Base-by-base conservation (phyloP, 176 grass and related monocot species). In the Lolium multiflorum region DNA sequence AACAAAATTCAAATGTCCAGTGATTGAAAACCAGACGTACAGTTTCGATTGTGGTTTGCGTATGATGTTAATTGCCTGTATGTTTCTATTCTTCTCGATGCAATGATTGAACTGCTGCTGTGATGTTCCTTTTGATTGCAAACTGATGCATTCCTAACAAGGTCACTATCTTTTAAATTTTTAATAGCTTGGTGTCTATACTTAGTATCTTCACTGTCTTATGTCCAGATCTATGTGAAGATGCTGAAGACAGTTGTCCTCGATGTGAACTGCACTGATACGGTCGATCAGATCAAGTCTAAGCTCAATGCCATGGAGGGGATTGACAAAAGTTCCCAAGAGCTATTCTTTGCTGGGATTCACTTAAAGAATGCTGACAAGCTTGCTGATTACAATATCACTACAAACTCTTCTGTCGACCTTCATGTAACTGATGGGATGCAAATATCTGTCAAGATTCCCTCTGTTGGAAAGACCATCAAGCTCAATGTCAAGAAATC, bases 401-500 rank as follows among this genome's bases (percentile, higher is more conserved):
- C 56, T 57, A 18, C 80, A 47, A 87, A 87, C 80, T 79, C 80
- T 74, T 87, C 51, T 80, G 38, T 90, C 4, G 74, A 83, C 3
- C 80, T 90, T 50, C 83, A 80, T 70, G 58, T 91, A n/a, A 84
- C 75, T 16, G 89, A 87, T 84, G 81, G 58, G 50, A 76, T 91
- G 59, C 74, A 84, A 58, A 80, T 91, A 80, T 76, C 55, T 68
- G 85, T 84, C 38, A 75, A 18, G 52, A 87, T 87, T 63, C 85
- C 89, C 49, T 91, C 81, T 1, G 66, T 84, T 83, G 81, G 65
- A 72, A 91, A 91, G 75, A 83, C 43, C 76, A 83, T 87, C 75
- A 87, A 80, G 39, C 80, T 91, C 67, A 75, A 80, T 75, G 10
- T 87, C 74, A 87, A 18, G 67, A 91, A 80, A 67, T 91, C 84